phyloP scores from a whole-genome alignment of 306 rosid species.

The Cercis canadensis region DNA sequence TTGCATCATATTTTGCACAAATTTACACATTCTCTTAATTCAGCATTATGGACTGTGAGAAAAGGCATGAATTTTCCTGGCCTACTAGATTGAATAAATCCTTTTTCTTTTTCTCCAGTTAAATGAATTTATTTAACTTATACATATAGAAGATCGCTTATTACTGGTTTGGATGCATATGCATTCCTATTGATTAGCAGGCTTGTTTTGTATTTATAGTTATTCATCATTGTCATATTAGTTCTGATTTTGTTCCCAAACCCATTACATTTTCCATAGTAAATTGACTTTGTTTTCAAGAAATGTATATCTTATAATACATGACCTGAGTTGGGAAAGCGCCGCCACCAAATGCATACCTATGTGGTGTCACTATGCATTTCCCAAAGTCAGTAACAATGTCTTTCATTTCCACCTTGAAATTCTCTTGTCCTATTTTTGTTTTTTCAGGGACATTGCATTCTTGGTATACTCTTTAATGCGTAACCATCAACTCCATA shows the following conservation, averaged over 20 bases:
- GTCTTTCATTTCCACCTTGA: no score
- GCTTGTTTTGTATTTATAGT: constrained; percentile 21
- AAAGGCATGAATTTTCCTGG: constrained; percentile 28
- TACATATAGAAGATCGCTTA: constrained; percentile 26
- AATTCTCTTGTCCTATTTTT: no score
- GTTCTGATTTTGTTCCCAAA: constrained; percentile 15
- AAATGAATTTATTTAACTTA: no score
- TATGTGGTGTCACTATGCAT: no score
- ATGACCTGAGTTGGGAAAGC: background rate
- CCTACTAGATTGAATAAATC: constrained; percentile 44
- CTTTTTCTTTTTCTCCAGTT: no score
- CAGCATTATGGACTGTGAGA: constrained; percentile 13
- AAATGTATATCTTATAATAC: background rate
- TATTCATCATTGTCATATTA: constrained; percentile 1
- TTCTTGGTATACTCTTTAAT: no score
- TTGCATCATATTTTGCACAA: constrained; percentile 8
- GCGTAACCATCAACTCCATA: no score
- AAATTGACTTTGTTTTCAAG: background rate
- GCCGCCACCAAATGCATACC: no score
- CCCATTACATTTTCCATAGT: constrained; percentile 18
- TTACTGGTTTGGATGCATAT: constrained; percentile 35
- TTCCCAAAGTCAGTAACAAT: no score
- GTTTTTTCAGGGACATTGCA: no score
- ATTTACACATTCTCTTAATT: constrained; percentile 11
- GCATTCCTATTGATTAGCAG: constrained; percentile 10